Base-by-base conservation (phyloP, 257 asterid species). In the Jaltomata sinuosa region DNA sequence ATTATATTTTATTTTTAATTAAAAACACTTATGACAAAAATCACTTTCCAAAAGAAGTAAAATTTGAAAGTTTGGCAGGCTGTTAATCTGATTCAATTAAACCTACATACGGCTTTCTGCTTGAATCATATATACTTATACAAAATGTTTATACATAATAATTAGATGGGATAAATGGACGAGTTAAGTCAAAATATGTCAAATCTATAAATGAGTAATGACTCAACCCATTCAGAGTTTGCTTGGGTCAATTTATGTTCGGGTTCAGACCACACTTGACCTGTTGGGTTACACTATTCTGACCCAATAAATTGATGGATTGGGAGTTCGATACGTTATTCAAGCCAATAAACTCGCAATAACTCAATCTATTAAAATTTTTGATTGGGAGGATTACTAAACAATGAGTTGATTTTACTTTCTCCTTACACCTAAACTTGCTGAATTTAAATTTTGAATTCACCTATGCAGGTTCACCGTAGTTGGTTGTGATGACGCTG, bases 401-500 rank as follows among this genome's bases (percentile, higher is more conserved):
- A 54, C 6, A 19, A 54, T 19, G 4, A 54, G 62, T 54, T 54
- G 67, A 59, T 25, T 59, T 64, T 31, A 12, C 9, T 10, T 8
- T 15, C 49, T 68, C 18, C 9, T 34, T 11, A 27, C 34, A 64
- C 40, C n/a, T 14, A 64, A 67, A 67, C 6, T 32, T 1, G 8
- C 69, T 27, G 16, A 29, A 5, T 27, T 14, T 34, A n/a, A 68
- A 68, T 68, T 68, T 10, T 68, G 78, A 68, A 68, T 68, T 68
- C 1, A 21, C 76, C 31, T 16, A 11, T 5, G 1, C 38, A 74
- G 59, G 11, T 92, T 91, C 87, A 86, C 87, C 1, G 91, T 91
- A 38, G 31, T 95, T 6, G 98, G 98, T 64, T 95, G 97, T 82
- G 97, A 91, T 71, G 95, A 91, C 47, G 45, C 87, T 3, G 92